Evolutionary conservation across 2,329 filamentous ascomycete genomes (phyloP), one percentile per base, ranked within the genome.

Genomic region (Ascochyta fabae): DNA sequence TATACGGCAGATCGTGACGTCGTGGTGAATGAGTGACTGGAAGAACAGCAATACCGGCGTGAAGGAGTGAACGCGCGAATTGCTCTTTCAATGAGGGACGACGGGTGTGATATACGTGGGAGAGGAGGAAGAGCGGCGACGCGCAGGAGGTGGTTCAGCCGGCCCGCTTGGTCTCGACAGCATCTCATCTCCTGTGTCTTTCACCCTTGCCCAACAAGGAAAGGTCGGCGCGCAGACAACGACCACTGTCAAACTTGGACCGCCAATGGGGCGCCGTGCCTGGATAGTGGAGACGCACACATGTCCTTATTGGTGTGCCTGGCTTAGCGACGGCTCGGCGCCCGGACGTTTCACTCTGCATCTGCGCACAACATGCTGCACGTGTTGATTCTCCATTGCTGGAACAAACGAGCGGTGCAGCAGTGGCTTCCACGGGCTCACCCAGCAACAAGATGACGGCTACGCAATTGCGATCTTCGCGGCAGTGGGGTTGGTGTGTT

Each of bases 11-110:
- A 42, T 66, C 61, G 67, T 67, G 60, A 66, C 53, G 64, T 66
- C 62, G 67, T 68, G 48, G 47, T 57, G 58, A 71, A 72, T 65
- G 70, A 71, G 61, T 66, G 71, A 70, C 65, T 67, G 61, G 35
- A 61, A 47, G 53, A 61, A 56, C 55, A 66, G 59, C 56, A 65
- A 67, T 60, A 62, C 65, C 56, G 61, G 70, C 72, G 71, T 75
- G 62, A 75, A 74, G 53, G 72, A 75, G 70, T 75, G 72, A 73
- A 75, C 72, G 72, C 71, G 70, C 62, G 68, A 70, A 59, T 53
- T 68, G 62, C 63, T 66, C 61, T 58, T 65, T 45, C 40, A 61
- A 59, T 53, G 65, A 66, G 65, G 59, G 64, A 63, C 65, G 62
- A 52, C 60, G 50, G 52, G 60, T 63, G 50, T 55, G 51, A 67